Base-by-base conservation (phyloP, 2,329 filamentous ascomycete genomes). In the Ceratocystiopsis minuta region DNA sequence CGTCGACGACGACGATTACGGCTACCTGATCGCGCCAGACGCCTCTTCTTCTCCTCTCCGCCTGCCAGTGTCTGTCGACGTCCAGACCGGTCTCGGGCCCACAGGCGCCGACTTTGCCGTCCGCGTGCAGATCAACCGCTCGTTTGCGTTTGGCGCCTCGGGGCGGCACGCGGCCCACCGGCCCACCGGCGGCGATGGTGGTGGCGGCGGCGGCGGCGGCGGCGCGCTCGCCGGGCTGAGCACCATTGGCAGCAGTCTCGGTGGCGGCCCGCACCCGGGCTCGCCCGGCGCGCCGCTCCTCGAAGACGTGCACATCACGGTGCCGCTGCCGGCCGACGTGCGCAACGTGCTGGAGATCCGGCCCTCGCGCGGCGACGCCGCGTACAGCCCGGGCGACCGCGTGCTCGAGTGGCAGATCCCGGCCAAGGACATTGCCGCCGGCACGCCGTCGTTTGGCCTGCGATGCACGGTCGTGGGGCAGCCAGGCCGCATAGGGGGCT, bases 51-150 rank as follows among this genome's bases (percentile, higher is more conserved):
- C 34, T 3, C 72, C 66, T 42, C 65, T 96, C 14, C 85, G 86
- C 54, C 62, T 96, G 6, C 90, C 90, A 0, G 80, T 90, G 3
- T 76, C 69, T 39, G 67, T 94, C 40, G 83, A 93, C 53, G 74
- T 96, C 38, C 80, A 78, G 51, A 88, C 86, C 2, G 76, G 78
- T 0, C 66, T 95, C 3, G 90, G 90, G 0, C 58, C 71, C 2
- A 65, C 63, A 0, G 86, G 83, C 1, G 73, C 79, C 6, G 90
- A 96, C 43, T 96, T 98, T 52, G 87, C 96, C 57, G 83, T 94
- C 38, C 72, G 82, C 40, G 58, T 94, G 18, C 73, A 76, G 45
- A 68, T 85, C 35, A 78, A 77, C 53, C 80, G 71, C 52, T 67
- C 78, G 24, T 78, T 83, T 46, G 54, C 64, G 50, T 42, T 43